Evolutionary conservation across 2,329 filamentous ascomycete genomes (phyloP), one percentile per base, ranked within the genome.

Genomic region (Alternaria panax): DNA sequence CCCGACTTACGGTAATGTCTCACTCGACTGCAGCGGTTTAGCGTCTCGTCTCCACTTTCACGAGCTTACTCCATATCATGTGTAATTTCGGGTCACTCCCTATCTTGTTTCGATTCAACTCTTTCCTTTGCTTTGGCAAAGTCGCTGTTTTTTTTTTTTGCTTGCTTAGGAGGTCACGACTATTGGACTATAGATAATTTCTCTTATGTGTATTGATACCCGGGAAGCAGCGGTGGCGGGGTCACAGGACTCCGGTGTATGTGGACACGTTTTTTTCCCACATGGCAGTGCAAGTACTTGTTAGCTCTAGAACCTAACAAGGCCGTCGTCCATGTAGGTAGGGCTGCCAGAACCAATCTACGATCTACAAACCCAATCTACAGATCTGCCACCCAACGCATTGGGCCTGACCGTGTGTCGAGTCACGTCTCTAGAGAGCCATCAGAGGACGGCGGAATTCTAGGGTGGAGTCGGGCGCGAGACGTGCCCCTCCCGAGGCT

Each of bases 151-250:
- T 25, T 51, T 45, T 18, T 54, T 60, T 60, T 41, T 30, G 57
- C 22, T 51, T 45, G 36, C 52, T 60, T 60, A 54, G 59, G 62
- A 54, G 28, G 54, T 48, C 25, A 63, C 46, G 54, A 60, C 56
- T 52, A 53, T 60, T 51, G 62, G 51, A 60, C 51, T 52, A 57
- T 60, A 60, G 59, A 62, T 52, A 47, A 56, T 59, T 24, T 53
- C 54, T 62, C 22, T 43, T 61, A 50, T 50, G 63, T 69, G 69
- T 73, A 72, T 72, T 73, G 72, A 75, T 75, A 75, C 72, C 72
- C 72, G 55, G 59, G 41, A 48, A 20, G 62, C 45, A 38, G 62
- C 50, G 25, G 47, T 57, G 63, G 64, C 62, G 66, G 69, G 69
- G 64, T 62, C 47, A 62, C 38, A 48, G 59, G 51, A 52, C 47